A percentile compares a stretch with the other conserved stretches of the same genome.
phyloP scores from a whole-genome alignment of 2,329 filamentous ascomycete species.

The Sphaerostilbella broomeana region DNA sequence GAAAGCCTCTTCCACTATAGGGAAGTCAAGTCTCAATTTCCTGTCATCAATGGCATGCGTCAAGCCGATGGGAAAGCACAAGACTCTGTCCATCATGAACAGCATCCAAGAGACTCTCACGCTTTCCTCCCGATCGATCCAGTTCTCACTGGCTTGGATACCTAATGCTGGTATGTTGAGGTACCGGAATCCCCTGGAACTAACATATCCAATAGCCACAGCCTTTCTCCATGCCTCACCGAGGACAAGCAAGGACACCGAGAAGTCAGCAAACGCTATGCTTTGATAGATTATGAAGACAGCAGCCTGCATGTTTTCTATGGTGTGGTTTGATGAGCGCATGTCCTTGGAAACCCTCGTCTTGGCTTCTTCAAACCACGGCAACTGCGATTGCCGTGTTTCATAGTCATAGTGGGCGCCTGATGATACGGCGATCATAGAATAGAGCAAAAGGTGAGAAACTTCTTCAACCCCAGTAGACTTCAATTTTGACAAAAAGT shows the following conservation, averaged over 20 bases:
- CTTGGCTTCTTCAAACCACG: conserved; percentile 18
- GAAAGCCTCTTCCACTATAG: conserved; percentile 18
- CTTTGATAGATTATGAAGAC: conserved; percentile 19
- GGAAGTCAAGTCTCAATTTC: conserved; percentile 17
- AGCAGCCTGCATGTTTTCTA: conserved; percentile 19
- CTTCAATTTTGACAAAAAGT: conserved; percentile 2
- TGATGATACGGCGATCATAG: conserved; percentile 18
- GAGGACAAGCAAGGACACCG: conserved; percentile 17
- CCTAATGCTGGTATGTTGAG: conserved; percentile 12
- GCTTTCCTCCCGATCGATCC: conserved; percentile 19
- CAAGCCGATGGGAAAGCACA: conserved; percentile 21
- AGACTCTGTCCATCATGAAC: conserved; percentile 20
- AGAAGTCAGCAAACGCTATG: conserved; percentile 16
- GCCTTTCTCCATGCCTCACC: conserved; percentile 22
- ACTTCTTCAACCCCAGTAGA: conserved; percentile 2
- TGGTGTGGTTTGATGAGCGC: conserved; percentile 11
- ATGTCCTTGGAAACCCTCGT: conserved; percentile 14
- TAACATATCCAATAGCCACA: conserved; percentile 17
- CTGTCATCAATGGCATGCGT: conserved; percentile 21
- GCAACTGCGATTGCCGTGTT: conserved; percentile 15
- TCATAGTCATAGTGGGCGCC: conserved; percentile 15
- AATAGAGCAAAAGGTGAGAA: conserved; percentile 12
- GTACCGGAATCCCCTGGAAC: conserved; percentile 8
- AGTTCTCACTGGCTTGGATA: conserved; percentile 3
- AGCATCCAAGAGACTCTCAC: conserved; percentile 19